phyloP scores from a whole-genome alignment of 805 yeast genomes.

The Spathaspora boniae region DNA sequence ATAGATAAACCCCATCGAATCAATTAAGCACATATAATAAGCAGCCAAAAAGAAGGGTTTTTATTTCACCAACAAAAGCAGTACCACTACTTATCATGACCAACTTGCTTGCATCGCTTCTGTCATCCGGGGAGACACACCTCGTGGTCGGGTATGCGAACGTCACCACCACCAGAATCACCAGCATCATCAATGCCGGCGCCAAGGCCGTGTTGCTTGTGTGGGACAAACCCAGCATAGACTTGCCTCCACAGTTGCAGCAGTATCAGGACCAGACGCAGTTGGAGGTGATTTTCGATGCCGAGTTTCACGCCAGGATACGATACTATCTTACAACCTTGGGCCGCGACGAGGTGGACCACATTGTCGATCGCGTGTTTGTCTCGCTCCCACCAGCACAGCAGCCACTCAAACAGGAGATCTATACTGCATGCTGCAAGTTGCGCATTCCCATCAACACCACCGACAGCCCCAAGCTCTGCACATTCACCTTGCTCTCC shows the following conservation, averaged over 20 bases:
- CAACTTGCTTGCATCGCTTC: constrained; percentile 35
- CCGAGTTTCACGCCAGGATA: neutral
- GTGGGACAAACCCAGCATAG: constrained; percentile 18
- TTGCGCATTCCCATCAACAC: constrained; percentile 81
- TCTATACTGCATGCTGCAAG: constrained; percentile 51
- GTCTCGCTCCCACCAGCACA: constrained; percentile 43
- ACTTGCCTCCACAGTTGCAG: constrained; percentile 22
- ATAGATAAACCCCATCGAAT: no score
- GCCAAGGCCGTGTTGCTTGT: constrained; percentile 52
- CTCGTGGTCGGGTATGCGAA: constrained; percentile 53
- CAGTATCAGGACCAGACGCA: constrained; percentile 21
- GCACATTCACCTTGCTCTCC: constrained; percentile 75
- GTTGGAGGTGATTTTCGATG: constrained; percentile 19
- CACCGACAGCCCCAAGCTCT: constrained; percentile 64
- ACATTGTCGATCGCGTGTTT: constrained; percentile 73
- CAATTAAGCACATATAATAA: no score
- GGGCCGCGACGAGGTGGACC: constrained; percentile 63
- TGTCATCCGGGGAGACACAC: constrained; percentile 51
- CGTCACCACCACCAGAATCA: constrained; percentile 46
- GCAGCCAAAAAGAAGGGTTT: no score
- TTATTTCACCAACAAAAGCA: no score
- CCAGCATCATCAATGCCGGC: constrained; percentile 48
- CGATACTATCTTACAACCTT: constrained; percentile 43
- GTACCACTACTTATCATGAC: no score
- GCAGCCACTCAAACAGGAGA: constrained; percentile 28